Percentiles rank a stretch among this genome's conserved stretches.
Conservation (phyloP, 805 yeast genomes). For the Nakazawaea anatomiae region DNA sequence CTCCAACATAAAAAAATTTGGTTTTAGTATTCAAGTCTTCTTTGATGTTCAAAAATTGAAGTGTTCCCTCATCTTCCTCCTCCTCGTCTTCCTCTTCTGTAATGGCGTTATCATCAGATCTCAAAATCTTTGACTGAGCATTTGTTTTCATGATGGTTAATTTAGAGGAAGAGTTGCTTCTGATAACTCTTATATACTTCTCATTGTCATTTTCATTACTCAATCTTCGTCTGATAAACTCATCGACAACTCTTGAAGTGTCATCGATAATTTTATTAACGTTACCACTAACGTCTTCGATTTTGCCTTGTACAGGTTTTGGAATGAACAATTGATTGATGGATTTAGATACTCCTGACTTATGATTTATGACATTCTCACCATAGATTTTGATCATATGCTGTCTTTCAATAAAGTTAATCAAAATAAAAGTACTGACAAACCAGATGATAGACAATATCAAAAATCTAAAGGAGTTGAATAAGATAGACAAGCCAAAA, state of each 20-base stretch:
- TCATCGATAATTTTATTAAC: slow-evolving; percentile 31
- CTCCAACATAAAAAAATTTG: slow-evolving; percentile 38
- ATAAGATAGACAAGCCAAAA: slow-evolving; percentile 64
- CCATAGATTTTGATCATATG: slow-evolving; percentile 78
- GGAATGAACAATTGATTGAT: slow-evolving; percentile 20
- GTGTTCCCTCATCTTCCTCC: slow-evolving; percentile 17
- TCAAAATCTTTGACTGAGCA: not conserved
- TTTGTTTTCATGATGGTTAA: slow-evolving; percentile 6
- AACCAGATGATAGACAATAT: slow-evolving; percentile 62
- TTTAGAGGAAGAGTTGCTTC: slow-evolving; percentile 10
- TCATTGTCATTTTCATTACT: slow-evolving; percentile 7
- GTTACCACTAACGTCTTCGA: slow-evolving; percentile 23
- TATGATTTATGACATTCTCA: slow-evolving; percentile 51
- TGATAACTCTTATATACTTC: slow-evolving; percentile 13
- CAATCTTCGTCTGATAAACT: slow-evolving; percentile 27
- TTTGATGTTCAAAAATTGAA: slow-evolving; percentile 17
- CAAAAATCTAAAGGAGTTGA: slow-evolving; percentile 43
- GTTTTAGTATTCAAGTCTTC: slow-evolving; percentile 8
- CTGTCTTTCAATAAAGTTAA: slow-evolving; percentile 68
- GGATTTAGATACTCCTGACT: slow-evolving; percentile 35
- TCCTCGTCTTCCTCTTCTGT: slow-evolving; percentile 24
- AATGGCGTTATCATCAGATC: slow-evolving; percentile 21
- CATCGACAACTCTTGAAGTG: slow-evolving; percentile 38
- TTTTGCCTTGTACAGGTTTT: slow-evolving; percentile 12
- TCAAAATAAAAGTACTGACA: slow-evolving; percentile 54